Conservation (phyloP, 2,329 filamentous ascomycete genomes). For the Gaeumannomyces sp. region DNA sequence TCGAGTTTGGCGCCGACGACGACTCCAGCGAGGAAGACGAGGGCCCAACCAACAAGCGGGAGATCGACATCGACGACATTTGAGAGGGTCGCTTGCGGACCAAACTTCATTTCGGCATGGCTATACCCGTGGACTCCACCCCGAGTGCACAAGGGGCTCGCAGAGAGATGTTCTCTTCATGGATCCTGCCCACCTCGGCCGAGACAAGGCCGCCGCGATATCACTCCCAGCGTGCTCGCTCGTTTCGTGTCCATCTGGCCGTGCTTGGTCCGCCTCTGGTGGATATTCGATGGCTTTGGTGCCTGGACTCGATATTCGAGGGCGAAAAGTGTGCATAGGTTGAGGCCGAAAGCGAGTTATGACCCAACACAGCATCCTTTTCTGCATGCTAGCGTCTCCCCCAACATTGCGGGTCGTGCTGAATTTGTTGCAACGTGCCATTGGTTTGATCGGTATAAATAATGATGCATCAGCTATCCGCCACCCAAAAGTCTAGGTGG, state of each 20-base stretch:
- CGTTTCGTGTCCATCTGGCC: neutral
- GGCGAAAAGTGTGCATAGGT: neutral
- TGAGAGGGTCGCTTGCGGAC: conserved; percentile 37
- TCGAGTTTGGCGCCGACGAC: conserved; percentile 86
- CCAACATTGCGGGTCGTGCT: neutral
- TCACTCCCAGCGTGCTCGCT: neutral
- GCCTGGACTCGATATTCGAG: neutral
- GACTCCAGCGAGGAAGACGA: conserved; percentile 47
- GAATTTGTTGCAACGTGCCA: neutral
- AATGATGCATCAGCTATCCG: neutral
- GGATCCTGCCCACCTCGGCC: neutral
- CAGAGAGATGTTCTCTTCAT: neutral
- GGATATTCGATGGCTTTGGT: neutral
- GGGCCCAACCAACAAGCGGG: conserved; percentile 58
- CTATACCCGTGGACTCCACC: neutral
- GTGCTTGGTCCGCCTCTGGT: neutral
- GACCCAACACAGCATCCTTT: neutral
- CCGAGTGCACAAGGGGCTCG: neutral
- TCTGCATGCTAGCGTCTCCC: neutral
- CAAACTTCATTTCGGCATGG: neutral
- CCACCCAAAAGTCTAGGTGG: neutral
- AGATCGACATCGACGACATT: conserved; percentile 94
- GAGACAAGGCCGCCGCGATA: neutral
- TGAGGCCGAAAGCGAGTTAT: neutral
- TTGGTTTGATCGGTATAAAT: neutral